phyloP scores from a whole-genome alignment of 2,329 filamentous ascomycete species.

The Coleophoma crateriformis region DNA sequence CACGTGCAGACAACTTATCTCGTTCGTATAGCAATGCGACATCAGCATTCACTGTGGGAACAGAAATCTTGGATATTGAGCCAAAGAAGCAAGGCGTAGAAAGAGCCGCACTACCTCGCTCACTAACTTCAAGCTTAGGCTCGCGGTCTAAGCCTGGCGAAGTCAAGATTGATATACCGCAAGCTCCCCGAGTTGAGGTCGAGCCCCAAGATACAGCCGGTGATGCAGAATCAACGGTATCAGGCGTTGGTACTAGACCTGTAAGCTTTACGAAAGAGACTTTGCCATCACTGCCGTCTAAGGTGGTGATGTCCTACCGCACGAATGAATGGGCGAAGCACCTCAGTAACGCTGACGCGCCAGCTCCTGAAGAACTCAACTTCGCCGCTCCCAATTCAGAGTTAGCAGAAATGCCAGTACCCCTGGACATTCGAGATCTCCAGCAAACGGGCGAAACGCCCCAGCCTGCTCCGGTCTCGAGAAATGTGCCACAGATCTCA shows the following conservation, averaged over 20 bases:
- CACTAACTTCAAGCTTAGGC: constrained; percentile 16
- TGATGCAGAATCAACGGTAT: constrained; percentile 29
- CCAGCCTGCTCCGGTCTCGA: constrained; percentile 8
- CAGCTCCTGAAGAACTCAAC: constrained; percentile 57
- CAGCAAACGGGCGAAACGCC: constrained; percentile 49
- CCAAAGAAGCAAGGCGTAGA: background rate
- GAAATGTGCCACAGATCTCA: constrained; percentile 13
- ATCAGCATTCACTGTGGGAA: background rate
- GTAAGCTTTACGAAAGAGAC: constrained; percentile 51
- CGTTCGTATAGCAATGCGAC: background rate
- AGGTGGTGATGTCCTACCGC: constrained; percentile 74
- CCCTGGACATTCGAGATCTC: constrained; percentile 59
- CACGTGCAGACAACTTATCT: background rate
- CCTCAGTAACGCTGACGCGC: constrained; percentile 68
- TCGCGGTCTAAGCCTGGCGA: constrained; percentile 9
- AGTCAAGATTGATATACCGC: background rate
- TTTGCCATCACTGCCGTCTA: constrained; percentile 68
- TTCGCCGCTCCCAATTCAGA: constrained; percentile 33
- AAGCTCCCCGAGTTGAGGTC: constrained; percentile 9
- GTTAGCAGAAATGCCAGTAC: constrained; percentile 47
- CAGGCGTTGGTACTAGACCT: constrained; percentile 35
- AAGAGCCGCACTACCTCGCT: background rate
- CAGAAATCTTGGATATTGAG: background rate
- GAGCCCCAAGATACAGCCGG: constrained; percentile 2
- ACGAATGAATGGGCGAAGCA: constrained; percentile 98